These are phyloP conservation scores for Saccharum officinarum DNA, from an alignment of 176 grass and related monocot species.

Conservation along the genomic window DNA sequence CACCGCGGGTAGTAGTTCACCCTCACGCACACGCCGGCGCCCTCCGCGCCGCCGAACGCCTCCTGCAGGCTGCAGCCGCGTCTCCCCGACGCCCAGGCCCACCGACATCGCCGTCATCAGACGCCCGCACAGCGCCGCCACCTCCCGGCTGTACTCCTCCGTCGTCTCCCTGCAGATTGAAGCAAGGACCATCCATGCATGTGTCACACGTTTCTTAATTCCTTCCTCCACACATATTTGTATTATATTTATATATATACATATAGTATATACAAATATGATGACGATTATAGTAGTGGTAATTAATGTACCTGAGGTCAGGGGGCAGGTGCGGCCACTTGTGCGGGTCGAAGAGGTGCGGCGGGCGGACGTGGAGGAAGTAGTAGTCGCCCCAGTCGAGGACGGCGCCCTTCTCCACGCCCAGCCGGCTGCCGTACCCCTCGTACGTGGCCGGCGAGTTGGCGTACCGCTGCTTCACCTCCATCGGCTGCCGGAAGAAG, in stretches of 20 bases:
- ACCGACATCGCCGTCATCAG: constrained; percentile 55
- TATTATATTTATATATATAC: no score
- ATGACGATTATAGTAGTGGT: background rate
- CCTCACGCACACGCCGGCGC: constrained; percentile 59
- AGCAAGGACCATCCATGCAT: no score
- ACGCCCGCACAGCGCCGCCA: constrained; percentile 52
- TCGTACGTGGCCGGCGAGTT: constrained; percentile 85
- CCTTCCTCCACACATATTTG: no score
- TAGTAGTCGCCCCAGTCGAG: constrained; percentile 98
- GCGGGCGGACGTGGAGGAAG: constrained; percentile 77
- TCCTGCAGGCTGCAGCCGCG: constrained; percentile 49
- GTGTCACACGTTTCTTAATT: no score
- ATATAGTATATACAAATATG: background rate
- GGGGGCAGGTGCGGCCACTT: constrained; percentile 68
- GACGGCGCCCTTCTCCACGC: constrained; percentile 55
- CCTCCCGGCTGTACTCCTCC: constrained; percentile 59
- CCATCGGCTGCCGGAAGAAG: background rate
- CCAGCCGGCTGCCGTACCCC: constrained; percentile 88
- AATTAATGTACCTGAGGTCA: constrained; percentile 39
- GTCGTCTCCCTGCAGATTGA: constrained; percentile 37
- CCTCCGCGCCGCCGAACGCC: constrained; percentile 54
- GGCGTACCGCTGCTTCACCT: constrained; percentile 68
- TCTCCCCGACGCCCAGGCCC: constrained; percentile 34
- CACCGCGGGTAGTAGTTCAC: constrained; percentile 84
- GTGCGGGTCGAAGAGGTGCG: constrained; percentile 39